Evolutionary conservation across 2,329 filamentous ascomycete species (phyloP), one percentile per base, ranked within the genome.

Genomic region (Penicillium sp.): DNA sequence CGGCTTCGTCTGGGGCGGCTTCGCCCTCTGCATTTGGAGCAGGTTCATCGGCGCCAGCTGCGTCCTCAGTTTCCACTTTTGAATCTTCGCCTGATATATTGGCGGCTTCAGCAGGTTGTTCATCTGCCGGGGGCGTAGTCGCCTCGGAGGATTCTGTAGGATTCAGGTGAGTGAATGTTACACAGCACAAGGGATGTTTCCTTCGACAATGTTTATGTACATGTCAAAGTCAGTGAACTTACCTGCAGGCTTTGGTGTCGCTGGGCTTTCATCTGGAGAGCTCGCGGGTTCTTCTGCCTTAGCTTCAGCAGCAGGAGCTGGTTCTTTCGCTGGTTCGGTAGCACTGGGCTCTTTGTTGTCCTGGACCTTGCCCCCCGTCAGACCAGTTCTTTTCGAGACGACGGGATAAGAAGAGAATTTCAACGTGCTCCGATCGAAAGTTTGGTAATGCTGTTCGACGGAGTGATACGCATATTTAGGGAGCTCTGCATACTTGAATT

Each of bases 401-500:
- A 79, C 73, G 69, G 75, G 73, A 70, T 78, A 74, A 66, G 68
- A 74, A 68, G 72, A 74, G 65, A 73, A 79, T 68, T 72, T 64
- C 58, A 73, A 65, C 66, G 77, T 77, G 64, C 73, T 65, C 71
- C 64, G 74, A 70, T 81, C 78, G 72, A 76, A 80, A 53, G 76
- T 78, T 72, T 80, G 78, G 72, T 80, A 81, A 65, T 76, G 73
- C 75, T 70, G 67, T 66, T 79, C 73, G 70, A 78, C 74, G 58
- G 70, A 74, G 69, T 80, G 77, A 73, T 81, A 82, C 67, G 77
- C 65, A 73, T 75, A 81, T 60, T 66, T 65, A 72, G 78, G 74
- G 73, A 80, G 65, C 59, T 78, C 62, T 74, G 79, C 80, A 77
- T 81, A 82, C 79, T 78, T 71, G 70, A 71, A 75, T 59, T 68